phyloP scores from a whole-genome alignment of 306 rosid species.

The Quercus glauca region DNA sequence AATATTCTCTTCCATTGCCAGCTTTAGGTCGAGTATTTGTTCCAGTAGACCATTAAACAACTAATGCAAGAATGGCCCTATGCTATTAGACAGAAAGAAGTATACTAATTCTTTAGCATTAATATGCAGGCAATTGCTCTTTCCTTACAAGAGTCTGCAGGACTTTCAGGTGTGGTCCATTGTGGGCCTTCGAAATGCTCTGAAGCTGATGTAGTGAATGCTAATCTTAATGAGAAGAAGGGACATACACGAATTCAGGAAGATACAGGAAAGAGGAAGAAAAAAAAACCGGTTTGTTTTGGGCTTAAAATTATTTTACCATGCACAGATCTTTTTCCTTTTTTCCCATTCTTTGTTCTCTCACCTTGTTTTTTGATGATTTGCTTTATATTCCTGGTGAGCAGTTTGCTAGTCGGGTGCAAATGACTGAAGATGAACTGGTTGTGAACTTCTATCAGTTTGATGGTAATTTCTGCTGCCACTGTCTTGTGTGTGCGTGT shows the following conservation, averaged over 20 bases:
- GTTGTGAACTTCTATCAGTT: constrained; percentile 69
- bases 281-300: constrained; percentile 58
- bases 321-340: constrained; percentile 5
- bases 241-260: constrained; percentile 35
- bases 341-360: background rate
- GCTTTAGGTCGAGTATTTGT: constrained; percentile 9
- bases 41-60: constrained; percentile 5
- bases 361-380: background rate
- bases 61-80: constrained; percentile 1
- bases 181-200: constrained; percentile 3
- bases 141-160: constrained; percentile 56
- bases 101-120: constrained; percentile 22
- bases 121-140: constrained; percentile 76
- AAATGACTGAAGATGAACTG: constrained; percentile 86
- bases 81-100: constrained; percentile 7
- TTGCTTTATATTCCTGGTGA: constrained; percentile 21
- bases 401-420: constrained; percentile 76
- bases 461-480: constrained; percentile 60
- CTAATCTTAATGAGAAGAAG: constrained; percentile 25
- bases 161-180: constrained; percentile 21
- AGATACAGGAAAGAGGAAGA: constrained; percentile 58
- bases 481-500: background rate
- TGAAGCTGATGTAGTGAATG: constrained; percentile 22
- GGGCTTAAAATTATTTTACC: background rate
- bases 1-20: background rate